These are phyloP conservation scores for Trichoderma koningii DNA, from an alignment of 2,329 filamentous ascomycete species.

Conservation along the genomic window DNA sequence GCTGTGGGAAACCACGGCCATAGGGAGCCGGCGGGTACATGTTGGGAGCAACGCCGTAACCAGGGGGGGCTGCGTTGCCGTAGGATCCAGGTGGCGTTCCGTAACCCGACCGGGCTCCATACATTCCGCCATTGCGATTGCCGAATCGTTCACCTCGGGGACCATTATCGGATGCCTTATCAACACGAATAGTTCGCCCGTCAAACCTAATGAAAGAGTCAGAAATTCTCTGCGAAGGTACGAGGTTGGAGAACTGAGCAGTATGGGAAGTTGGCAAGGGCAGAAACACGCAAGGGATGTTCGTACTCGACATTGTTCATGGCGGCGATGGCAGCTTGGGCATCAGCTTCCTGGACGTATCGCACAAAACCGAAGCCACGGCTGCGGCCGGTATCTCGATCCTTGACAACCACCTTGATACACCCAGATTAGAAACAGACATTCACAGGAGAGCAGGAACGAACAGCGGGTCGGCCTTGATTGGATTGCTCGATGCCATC, in stretches of 20 bases:
- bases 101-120: slow-evolving; percentile 51
- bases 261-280: slow-evolving; percentile 15
- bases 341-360: slow-evolving; percentile 75
- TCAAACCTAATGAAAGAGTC: slow-evolving; percentile 69
- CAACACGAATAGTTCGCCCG: slow-evolving; percentile 89
- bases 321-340: slow-evolving; percentile 70
- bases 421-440: slow-evolving; percentile 30
- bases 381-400: slow-evolving; percentile 93
- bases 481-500: slow-evolving; percentile 8
- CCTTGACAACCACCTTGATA: slow-evolving; percentile 88
- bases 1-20: slow-evolving; percentile 43
- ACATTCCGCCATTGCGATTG: slow-evolving; percentile 44
- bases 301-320: slow-evolving; percentile 92
- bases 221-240: slow-evolving; percentile 11
- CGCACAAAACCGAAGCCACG: slow-evolving; percentile 97
- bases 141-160: slow-evolving; percentile 52
- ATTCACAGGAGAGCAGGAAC: slow-evolving; percentile 27
- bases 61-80: slow-evolving; percentile 40
- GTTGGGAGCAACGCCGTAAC: slow-evolving; percentile 41
- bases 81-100: slow-evolving; percentile 41
- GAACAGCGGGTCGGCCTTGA: slow-evolving; percentile 4
- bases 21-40: slow-evolving; percentile 44
- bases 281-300: slow-evolving; percentile 23
- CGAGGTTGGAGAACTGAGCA: not conserved
- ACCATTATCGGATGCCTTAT: slow-evolving; percentile 85